Percentiles rank a stretch among this genome's conserved stretches.
phyloP scores from a whole-genome alignment of 345 rosid genomes.

The Erysimum cheiranthoides region DNA sequence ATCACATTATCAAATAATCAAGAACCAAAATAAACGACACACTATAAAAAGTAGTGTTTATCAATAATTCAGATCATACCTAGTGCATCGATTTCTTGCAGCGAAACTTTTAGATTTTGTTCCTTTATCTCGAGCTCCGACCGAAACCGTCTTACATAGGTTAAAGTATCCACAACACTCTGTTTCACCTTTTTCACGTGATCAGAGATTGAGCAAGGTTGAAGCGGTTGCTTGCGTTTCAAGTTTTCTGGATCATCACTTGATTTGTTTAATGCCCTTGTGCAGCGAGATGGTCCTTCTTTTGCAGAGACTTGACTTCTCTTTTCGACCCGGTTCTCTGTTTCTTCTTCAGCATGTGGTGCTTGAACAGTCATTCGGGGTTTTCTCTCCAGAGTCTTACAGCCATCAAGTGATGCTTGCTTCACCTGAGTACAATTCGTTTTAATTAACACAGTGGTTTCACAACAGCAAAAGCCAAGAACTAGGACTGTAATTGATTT shows the following conservation, averaged over 20 bases:
- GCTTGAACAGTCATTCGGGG: too few relatives aligned
- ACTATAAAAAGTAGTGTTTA: not conserved
- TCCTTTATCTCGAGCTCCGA: constrained; percentile 30
- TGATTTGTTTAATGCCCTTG: constrained; percentile 20
- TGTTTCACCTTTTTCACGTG: too few relatives aligned
- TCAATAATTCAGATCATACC: constrained; percentile 24
- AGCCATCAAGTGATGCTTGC: constrained; percentile 11
- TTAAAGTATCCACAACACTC: constrained; percentile 10
- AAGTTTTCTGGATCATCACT: constrained; percentile 10
- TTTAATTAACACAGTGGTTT: not conserved
- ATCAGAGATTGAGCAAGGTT: too few relatives aligned
- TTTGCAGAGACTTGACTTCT: constrained; percentile 21
- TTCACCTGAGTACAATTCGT: constrained; percentile 7
- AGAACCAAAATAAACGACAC: not conserved
- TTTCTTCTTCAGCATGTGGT: too few relatives aligned
- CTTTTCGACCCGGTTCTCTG: constrained; percentile 4
- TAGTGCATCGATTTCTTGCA: constrained; percentile 30
- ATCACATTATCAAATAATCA: not conserved
- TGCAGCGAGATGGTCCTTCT: constrained; percentile 27
- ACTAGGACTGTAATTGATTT: too few relatives aligned
- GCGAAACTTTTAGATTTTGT: constrained; percentile 20
- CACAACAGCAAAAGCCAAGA: not conserved
- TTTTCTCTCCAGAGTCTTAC: not conserved
- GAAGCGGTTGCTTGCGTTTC: constrained; percentile 18
- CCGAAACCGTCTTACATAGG: constrained; percentile 1